Evolutionary conservation across 768 basidiomycete genomes (phyloP).

Genomic region (Kwoniella mangroviensis): DNA sequence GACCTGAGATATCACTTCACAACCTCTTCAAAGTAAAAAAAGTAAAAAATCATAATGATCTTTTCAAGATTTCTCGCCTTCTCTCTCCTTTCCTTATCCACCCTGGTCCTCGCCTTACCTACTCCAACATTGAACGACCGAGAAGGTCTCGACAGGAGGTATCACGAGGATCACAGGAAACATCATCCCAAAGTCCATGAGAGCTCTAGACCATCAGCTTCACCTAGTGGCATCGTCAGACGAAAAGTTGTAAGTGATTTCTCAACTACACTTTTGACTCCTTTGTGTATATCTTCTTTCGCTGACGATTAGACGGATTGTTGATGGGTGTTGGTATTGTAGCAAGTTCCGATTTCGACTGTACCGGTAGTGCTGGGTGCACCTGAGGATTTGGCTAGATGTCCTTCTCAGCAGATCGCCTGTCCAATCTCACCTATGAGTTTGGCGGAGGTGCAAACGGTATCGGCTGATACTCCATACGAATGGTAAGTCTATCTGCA

Average conservation of each 20-base stretch:
- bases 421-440: conserved; percentile 26
- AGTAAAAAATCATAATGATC: conserved; percentile 6
- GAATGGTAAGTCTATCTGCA: conserved; percentile 30
- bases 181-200: conserved; percentile 9
- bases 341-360: conserved; percentile 2
- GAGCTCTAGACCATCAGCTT: conserved; percentile 17
- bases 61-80: conserved; percentile 3
- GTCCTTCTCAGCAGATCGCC: conserved; percentile 26
- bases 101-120: conserved; percentile 8
- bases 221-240: not conserved
- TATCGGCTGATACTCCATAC: conserved; percentile 12
- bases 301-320: not conserved
- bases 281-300: conserved; percentile 1
- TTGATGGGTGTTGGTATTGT: not conserved
- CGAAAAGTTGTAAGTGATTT: conserved; percentile 11
- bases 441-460: not conserved
- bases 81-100: conserved; percentile 8
- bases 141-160: conserved; percentile 14
- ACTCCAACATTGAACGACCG: conserved; percentile 11
- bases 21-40: not conserved
- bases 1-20: not conserved
- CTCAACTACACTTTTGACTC: not conserved
- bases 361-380: conserved; percentile 17
- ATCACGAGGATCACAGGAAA: conserved; percentile 9
- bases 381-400: conserved; percentile 24